phyloP scores from a whole-genome alignment of 192 early-diverging fungal genomes.

The Funneliformis mosseae region DNA sequence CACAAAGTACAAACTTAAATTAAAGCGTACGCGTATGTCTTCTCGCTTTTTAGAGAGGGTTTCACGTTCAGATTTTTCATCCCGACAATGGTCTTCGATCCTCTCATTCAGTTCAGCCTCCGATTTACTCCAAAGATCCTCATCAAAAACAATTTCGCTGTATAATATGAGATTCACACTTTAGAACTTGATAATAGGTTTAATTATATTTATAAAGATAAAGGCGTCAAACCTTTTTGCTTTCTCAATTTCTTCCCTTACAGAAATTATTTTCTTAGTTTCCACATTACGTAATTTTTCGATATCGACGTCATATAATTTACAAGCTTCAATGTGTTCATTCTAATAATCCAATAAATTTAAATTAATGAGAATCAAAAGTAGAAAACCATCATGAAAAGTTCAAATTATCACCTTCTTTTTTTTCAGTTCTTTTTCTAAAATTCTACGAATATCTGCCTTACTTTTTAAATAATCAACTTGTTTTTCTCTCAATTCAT shows the following conservation, averaged over 20 bases:
- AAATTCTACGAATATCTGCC: not conserved
- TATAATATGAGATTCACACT: not conserved
- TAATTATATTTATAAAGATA: not conserved
- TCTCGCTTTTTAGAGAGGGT: slow-evolving; percentile 17
- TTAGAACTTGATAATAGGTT: not conserved
- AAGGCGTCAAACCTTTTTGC: slow-evolving; percentile 4
- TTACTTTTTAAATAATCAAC: slow-evolving; percentile 9
- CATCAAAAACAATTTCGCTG: slow-evolving; percentile 19
- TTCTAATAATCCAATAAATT: not conserved
- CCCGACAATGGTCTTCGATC: slow-evolving; percentile 8
- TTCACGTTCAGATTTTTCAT: slow-evolving; percentile 20
- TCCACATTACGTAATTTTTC: slow-evolving; percentile 10
- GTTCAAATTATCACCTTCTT: not conserved
- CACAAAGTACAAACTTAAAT: not conserved
- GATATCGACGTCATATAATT: slow-evolving; percentile 6
- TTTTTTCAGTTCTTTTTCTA: slow-evolving; percentile 1
- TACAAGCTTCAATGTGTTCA: not conserved
- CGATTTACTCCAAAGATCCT: slow-evolving; percentile 7
- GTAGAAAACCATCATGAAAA: not conserved
- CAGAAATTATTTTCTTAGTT: not conserved
- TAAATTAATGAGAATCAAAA: slow-evolving; percentile 6
- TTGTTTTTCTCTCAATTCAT: slow-evolving; percentile 21
- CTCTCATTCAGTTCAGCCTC: slow-evolving; percentile 15
- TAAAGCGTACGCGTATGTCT: not conserved
- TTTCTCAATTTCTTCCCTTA: slow-evolving; percentile 23